Evolutionary conservation across 163 green algal species (phyloP).

Genomic region (Trebouxia gelatinosa): DNA sequence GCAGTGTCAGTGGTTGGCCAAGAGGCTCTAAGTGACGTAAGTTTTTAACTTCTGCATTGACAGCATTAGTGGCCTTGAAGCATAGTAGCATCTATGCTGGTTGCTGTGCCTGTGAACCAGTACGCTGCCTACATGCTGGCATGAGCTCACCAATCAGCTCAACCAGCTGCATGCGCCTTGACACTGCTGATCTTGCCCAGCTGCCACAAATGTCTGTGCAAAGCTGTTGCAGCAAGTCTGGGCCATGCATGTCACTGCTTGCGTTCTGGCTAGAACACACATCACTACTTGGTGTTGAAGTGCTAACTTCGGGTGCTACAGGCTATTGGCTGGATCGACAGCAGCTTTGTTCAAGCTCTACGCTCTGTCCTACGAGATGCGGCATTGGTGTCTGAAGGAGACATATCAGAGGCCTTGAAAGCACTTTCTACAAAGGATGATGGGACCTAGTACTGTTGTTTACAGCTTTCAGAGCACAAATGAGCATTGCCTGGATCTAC

Average conservation of each 20-base stretch:
- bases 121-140: no score
- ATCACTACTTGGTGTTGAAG: not conserved
- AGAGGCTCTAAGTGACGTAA: slow-evolving; percentile 23
- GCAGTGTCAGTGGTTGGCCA: slow-evolving; percentile 10
- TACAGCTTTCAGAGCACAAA: no score
- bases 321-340: slow-evolving; percentile 26
- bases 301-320: not conserved
- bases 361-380: slow-evolving; percentile 5
- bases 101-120: not conserved
- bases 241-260: not conserved
- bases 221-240: not conserved
- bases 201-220: not conserved
- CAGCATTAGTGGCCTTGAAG: not conserved
- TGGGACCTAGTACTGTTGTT: no score
- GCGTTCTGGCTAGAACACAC: not conserved
- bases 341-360: slow-evolving; percentile 15
- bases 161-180: not conserved
- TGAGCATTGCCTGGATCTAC: no score
- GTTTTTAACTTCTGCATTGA: not conserved
- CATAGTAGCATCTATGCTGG: not conserved
- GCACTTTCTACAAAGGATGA: slow-evolving; percentile 13
- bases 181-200: not conserved
- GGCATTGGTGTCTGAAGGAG: slow-evolving; percentile 1
- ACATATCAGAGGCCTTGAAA: slow-evolving; percentile 20
- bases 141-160: not conserved